Evolutionary conservation across 768 basidiomycete genomes (phyloP), one percentile per base, ranked within the genome.

Genomic region (Paxillus ammoniavirescens): DNA sequence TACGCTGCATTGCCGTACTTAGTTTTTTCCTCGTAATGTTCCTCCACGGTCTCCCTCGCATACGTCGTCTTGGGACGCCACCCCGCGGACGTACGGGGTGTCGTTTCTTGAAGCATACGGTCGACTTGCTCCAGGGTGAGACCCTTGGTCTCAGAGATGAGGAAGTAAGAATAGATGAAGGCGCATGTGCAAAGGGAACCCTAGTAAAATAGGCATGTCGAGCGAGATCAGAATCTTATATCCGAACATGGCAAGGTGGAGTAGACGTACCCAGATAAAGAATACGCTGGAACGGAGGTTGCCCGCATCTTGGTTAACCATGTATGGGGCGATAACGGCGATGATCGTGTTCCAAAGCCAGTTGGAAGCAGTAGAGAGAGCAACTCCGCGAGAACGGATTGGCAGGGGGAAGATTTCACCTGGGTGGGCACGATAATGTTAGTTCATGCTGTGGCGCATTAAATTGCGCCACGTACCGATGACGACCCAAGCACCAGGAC

Each of bases 71-170:
- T 47, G 3, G 65, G 65, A 7, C 49, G 48, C 66, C 66, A 82
- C 36, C 66, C 63, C 50, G 66, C 55, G 1, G 84, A 86, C 33
- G 76, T 73, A 58, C 78, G 52, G 18, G 84, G 83, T 5, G 75
- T 79, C 43, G 82, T 80, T 63, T 89, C 77, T 71, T 82, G 79
- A 75, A 89, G 88, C 72, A 92, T 81, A 42, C 82, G 64, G 71
- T 93, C 91, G 67, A 93, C 82, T 71, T 93, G 87, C 74, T 93
- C 91, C 58, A 93, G 81, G 15, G 88, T 86, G 13, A 93, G 77
- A 8, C 89, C 89, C 73, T 92, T 90, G 45, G 85, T 87, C 77
- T 91, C 89, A 43, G 89, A 88, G 53, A 93, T 72, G 72, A 81
- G 87, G 77, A 91, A 85, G 77, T 82, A 91, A 10, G 89, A 82